These are phyloP conservation scores for Kokia cookei DNA, from an alignment of 441 rosid species.

Conservation along the genomic window DNA sequence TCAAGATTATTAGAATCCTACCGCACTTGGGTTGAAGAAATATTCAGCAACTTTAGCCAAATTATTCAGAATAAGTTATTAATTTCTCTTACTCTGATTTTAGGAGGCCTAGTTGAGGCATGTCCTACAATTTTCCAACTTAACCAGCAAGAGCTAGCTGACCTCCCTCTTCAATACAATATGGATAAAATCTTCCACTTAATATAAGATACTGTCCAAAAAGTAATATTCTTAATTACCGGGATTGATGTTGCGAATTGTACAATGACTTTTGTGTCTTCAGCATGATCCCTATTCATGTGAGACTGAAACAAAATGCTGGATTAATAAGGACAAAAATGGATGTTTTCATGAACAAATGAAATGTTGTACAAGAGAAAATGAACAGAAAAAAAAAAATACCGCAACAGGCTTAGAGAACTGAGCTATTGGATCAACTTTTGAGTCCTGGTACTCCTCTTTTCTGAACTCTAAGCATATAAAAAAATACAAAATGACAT, in stretches of 20 bases:
- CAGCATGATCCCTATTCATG: conserved; percentile 90
- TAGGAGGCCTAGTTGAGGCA: not conserved
- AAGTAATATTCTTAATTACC: conserved; percentile 31
- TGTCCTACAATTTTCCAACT: not conserved
- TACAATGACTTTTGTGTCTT: conserved; percentile 73
- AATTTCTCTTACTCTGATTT: not conserved
- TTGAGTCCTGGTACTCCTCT: conserved; percentile 60
- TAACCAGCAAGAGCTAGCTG: conserved; percentile 1
- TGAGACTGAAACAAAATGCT: conserved; percentile 49
- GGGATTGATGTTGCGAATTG: conserved; percentile 62
- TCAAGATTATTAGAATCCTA: not conserved
- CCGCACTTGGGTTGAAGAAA: not conserved
- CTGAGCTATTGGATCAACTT: conserved; percentile 77
- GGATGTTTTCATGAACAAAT: not conserved
- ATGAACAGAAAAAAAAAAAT: conserved; percentile 14
- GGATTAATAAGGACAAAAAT: not conserved
- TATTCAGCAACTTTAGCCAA: not conserved
- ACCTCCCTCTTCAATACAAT: not conserved
- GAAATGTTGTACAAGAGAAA: not conserved
- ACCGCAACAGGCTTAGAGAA: conserved; percentile 83
- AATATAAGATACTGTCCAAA: not conserved
- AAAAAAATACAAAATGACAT: conserved; percentile 5
- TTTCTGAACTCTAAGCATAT: conserved; percentile 54
- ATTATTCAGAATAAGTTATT: not conserved
- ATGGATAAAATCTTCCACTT: not conserved